These are phyloP conservation scores for Aspergillus alliaceus DNA, from an alignment of 2,329 filamentous ascomycete genomes.

Conservation along the genomic window DNA sequence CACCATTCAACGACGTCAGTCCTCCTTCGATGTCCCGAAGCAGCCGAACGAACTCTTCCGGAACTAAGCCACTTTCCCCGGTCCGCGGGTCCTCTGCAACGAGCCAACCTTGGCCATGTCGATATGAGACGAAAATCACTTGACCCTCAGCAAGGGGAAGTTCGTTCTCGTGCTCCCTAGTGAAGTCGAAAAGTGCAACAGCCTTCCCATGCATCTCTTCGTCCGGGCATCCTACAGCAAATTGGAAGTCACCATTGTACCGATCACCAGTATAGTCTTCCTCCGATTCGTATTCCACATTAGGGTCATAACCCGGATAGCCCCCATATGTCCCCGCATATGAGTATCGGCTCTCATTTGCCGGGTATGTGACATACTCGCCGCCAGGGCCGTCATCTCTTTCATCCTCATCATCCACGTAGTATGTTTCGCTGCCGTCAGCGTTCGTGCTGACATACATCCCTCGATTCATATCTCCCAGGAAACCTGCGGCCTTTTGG, in stretches of 20 bases:
- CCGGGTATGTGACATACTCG: conserved; percentile 77
- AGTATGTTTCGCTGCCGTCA: conserved; percentile 74
- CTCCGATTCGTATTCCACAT: conserved; percentile 40
- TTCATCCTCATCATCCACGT: conserved; percentile 66
- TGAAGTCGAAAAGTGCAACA: conserved; percentile 93
- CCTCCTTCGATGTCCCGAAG: conserved; percentile 92
- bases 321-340: conserved; percentile 44
- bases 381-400: conserved; percentile 68
- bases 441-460: conserved; percentile 66
- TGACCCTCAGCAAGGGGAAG: conserved; percentile 89
- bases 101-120: conserved; percentile 95
- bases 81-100: conserved; percentile 95
- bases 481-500: conserved; percentile 35
- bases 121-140: conserved; percentile 93
- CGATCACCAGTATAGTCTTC: conserved; percentile 62
- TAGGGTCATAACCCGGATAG: conserved; percentile 35
- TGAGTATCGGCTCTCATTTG: conserved; percentile 62
- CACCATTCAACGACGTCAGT: conserved; percentile 67
- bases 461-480: conserved; percentile 61
- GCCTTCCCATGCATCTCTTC: conserved; percentile 98
- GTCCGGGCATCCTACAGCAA: conserved; percentile 91
- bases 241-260: conserved; percentile 89
- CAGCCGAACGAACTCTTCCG: conserved; percentile 92
- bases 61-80: conserved; percentile 88
- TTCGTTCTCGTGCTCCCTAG: conserved; percentile 94